A percentile compares a stretch with the other conserved stretches of the same genome.
phyloP scores from a whole-genome alignment of 106 monocot genomes.

The Apostasia ramifera region DNA sequence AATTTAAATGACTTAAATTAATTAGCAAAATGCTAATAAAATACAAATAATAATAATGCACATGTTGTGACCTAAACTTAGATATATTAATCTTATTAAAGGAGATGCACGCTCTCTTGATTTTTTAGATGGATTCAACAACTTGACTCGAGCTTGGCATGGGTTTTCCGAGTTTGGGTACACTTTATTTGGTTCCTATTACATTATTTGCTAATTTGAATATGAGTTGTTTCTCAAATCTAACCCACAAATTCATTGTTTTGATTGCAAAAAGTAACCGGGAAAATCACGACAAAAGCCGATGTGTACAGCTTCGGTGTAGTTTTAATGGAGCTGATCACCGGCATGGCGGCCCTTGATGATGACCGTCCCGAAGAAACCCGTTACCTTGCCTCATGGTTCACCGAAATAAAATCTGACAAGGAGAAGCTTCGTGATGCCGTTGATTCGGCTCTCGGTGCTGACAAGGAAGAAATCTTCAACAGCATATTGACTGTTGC shows the following conservation, averaged over 20 bases:
- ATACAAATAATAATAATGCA: too few species aligned
- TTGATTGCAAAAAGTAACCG: slow-evolving; percentile 34
- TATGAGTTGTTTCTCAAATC: neutral
- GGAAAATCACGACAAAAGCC: slow-evolving; percentile 46
- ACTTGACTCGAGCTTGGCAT: too few species aligned
- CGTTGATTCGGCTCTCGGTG: slow-evolving; percentile 24
- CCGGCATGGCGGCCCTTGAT: slow-evolving; percentile 42
- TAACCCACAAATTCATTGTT: neutral
- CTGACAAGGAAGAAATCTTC: slow-evolving; percentile 24
- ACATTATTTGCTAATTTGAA: too few species aligned
- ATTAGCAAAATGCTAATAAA: too few species aligned
- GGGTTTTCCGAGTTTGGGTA: neutral
- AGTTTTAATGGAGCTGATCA: slow-evolving; percentile 51
- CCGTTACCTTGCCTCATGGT: slow-evolving; percentile 47
- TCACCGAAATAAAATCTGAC: slow-evolving; percentile 21
- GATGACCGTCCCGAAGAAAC: slow-evolving; percentile 33
- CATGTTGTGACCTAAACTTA: too few species aligned
- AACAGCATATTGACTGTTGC: slow-evolving; percentile 28
- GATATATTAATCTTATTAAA: too few species aligned
- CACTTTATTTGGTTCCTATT: neutral
- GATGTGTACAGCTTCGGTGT: slow-evolving; percentile 63
- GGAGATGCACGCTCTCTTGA: neutral
- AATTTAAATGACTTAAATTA: too few species aligned
- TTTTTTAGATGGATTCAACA: neutral
- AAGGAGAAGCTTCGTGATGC: slow-evolving; percentile 24